Base-by-base conservation (phyloP, 345 rosid species). In the Populus ilicifolia region DNA sequence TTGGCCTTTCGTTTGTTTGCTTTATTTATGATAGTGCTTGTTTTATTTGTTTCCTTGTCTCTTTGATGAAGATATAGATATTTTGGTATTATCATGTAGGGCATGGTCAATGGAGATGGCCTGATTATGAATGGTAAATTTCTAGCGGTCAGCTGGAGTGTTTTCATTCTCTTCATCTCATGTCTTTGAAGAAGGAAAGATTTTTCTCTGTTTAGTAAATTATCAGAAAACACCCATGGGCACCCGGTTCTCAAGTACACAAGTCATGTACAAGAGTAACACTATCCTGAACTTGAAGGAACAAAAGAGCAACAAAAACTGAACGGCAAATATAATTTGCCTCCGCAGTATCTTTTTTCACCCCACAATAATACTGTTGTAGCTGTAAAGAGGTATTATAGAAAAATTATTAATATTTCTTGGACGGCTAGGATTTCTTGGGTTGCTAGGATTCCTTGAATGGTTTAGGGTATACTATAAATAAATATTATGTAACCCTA, bases 1-100 rank as follows among this genome's bases (percentile, higher is more conserved):
- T 69, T 63, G 56, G 59, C 69, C 38, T 73, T 77, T 77, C 56
- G 12, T 43, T 27, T 63, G n/a, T 50, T 21, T 70, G 20, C 14
- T 25, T 20, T 48, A 8, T 69, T 52, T 2, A 17, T 77, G 11
- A 11, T 41, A 35, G 20, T 54, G 6, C 41, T 38, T 25, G 14
- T 8, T 39, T 68, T 27, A 4, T 36, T 36, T 30, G 5, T 16
- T 4, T 70, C 6, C 3, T 17, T 6, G 8, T 50, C 8, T 18
- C 56, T 17, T 6, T 17, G 18, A 68, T 50, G 72, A 75, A 66
- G 8, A 13, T 8, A 27, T 7, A 8, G 59, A 21, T 12, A 35
- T 54, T 67, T 46, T 75, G 56, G 44, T 38, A 11, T 75, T 56
- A 39, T 67, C 67, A 17, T 54, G 56, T n/a, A 27, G 48, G 52